A percentile compares a stretch with the other conserved stretches of the same genome.
Conservation (phyloP, 2,329 filamentous ascomycete species). For the Aspergillus fumigatus region DNA sequence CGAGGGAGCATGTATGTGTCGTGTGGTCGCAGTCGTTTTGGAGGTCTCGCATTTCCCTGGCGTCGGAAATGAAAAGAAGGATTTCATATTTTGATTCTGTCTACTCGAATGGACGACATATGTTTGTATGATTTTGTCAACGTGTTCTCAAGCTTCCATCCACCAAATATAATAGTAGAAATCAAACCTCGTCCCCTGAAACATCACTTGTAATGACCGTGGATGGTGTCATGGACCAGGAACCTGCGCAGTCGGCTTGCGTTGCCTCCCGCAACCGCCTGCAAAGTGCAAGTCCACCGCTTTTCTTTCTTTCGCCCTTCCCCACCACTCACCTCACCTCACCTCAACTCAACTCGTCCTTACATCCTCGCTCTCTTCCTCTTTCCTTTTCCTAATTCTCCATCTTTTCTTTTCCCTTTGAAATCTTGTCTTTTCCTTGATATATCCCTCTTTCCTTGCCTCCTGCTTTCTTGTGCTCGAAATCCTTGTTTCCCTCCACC, state of each 20-base stretch:
- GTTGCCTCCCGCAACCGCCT: conserved; percentile 37
- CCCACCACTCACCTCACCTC: conserved; percentile 14
- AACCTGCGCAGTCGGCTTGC: conserved; percentile 12
- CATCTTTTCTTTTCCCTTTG: neutral
- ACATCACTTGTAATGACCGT: neutral
- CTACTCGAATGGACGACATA: neutral
- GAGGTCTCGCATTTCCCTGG: conserved; percentile 20
- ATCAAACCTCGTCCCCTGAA: neutral
- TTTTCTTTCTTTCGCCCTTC: conserved; percentile 20
- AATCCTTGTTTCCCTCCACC: conserved; percentile 5
- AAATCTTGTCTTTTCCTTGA: conserved; percentile 9
- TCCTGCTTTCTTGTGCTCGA: neutral
- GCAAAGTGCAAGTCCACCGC: conserved; percentile 23
- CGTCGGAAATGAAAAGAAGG: conserved; percentile 13
- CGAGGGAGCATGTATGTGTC: neutral
- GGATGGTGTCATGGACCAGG: conserved; percentile 1
- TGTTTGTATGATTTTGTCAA: neutral
- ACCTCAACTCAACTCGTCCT: conserved; percentile 2
- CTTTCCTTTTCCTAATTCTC: neutral
- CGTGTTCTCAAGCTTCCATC: conserved; percentile 12
- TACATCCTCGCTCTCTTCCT: conserved; percentile 9
- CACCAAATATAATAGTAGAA: neutral
- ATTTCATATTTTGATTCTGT: conserved; percentile 3
- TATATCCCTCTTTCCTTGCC: neutral
- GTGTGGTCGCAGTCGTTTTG: conserved; percentile 6